Conservation (phyloP, 129 eudicot species). For the Helianthus annuus region DNA sequence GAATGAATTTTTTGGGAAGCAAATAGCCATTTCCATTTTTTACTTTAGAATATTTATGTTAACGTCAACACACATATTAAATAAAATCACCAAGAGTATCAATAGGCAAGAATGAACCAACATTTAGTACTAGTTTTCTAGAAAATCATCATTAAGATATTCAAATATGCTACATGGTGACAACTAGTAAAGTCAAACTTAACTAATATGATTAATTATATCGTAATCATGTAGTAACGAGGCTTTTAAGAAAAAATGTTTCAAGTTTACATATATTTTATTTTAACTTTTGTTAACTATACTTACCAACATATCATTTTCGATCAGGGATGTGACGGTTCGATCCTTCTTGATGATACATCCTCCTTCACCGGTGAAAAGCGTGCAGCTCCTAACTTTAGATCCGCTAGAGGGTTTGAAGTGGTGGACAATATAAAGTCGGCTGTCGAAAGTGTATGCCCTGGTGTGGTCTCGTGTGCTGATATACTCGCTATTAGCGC, state of each 20-base stretch:
- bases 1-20: no score
- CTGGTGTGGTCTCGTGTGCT: constrained; percentile 90
- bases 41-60: no score
- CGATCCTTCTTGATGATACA: constrained; percentile 83
- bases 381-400: constrained; percentile 63
- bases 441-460: constrained; percentile 76
- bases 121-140: constrained; percentile 14
- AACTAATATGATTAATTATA: not conserved
- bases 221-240: not conserved
- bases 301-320: not conserved
- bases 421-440: constrained; percentile 80
- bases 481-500: constrained; percentile 79
- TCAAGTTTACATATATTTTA: not conserved
- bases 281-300: not conserved
- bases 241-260: not conserved
- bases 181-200: constrained; percentile 14
- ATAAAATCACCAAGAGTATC: not conserved
- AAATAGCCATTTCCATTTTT: no score
- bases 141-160: constrained; percentile 6
- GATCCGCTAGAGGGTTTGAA: constrained; percentile 78
- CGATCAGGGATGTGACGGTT: constrained; percentile 86
- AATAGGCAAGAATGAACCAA: not conserved
- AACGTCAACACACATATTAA: no score
- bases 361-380: constrained; percentile 79
- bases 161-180: constrained; percentile 23